These are phyloP conservation scores for Neoboletus brunneissimus DNA, from an alignment of 768 basidiomycete genomes.

Conservation along the genomic window DNA sequence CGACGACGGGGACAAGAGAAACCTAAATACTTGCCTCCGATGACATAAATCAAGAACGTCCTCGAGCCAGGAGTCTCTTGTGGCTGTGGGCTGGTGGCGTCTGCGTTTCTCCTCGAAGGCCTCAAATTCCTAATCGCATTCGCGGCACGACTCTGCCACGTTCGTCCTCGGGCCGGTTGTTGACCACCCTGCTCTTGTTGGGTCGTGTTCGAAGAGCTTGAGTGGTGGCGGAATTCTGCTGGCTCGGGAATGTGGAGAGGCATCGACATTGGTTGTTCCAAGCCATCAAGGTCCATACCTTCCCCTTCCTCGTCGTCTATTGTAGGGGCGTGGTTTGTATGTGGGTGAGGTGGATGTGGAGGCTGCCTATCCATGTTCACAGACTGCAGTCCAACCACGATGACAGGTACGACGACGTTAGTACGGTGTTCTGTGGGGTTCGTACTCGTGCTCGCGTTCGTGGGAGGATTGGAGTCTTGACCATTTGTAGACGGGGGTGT, in stretches of 20 bases:
- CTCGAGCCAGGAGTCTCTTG: constrained; percentile 33
- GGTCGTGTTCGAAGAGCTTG: constrained; percentile 10
- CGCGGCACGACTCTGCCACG: constrained; percentile 64
- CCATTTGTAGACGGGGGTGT: constrained; percentile 6
- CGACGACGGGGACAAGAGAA: not conserved
- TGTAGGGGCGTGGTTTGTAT: constrained; percentile 10
- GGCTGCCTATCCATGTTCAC: constrained; percentile 49
- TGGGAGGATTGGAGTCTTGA: constrained; percentile 15
- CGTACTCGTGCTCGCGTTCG: constrained; percentile 13
- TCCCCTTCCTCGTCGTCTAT: constrained; percentile 28
- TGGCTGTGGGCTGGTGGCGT: constrained; percentile 20
- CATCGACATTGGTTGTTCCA: constrained; percentile 24
- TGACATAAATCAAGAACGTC: constrained; percentile 89
- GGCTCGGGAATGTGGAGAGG: constrained; percentile 30
- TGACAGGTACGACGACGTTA: constrained; percentile 71
- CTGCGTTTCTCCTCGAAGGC: constrained; percentile 32
- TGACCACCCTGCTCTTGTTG: constrained; percentile 17
- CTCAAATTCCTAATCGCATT: constrained; percentile 57
- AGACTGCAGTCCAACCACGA: constrained; percentile 79
- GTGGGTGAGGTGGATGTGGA: constrained; percentile 19
- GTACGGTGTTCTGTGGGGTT: constrained; percentile 26
- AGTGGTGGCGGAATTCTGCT: constrained; percentile 17
- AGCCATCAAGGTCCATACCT: constrained; percentile 24
- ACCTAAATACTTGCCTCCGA: constrained; percentile 54
- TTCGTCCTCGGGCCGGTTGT: constrained; percentile 34